Evolutionary conservation across 1,284 basidiomycete genomes (phyloP), one percentile per base, ranked within the genome.

Genomic region (Bondarzewia mesenterica): DNA sequence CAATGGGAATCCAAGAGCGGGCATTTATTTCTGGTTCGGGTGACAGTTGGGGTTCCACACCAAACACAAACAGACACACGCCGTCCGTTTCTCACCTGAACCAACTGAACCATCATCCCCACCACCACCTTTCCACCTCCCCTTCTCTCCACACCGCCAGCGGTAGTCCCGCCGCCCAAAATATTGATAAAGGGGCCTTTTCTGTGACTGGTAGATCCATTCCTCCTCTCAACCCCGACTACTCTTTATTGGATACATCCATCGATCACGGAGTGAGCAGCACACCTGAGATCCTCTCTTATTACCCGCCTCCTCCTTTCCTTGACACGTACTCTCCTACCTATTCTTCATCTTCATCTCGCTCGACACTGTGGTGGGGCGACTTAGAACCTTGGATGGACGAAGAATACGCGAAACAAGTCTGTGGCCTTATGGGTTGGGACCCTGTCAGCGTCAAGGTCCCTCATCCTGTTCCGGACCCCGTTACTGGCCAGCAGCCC

Each of bases 361-460:
- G 71, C 54, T 74, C 73, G 36, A 82, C 84, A 20, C 79, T 91
- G 51, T 86, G 80, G 74, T 88, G 89, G 82, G 79, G 81, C 57
- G 82, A 87, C 60, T 75, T 91, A 50, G 89, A 92, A 65, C 80
- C 84, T 58, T 92, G 89, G 89, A 92, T 92, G 89, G 89, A 91
- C 68, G 88, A 89, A 75, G 84, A 88, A 62, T 92, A 91, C 70
- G 85, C 80, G 41, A 84, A 85, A 63, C 85, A 88, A 62, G 85
- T 89, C 57, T 87, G 85, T 64, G 68, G 63, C 48, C 70, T 89
- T 60, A 86, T 89, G 84, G 76, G 80, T 53, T 89, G 87, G 86
- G 81, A 86, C 49, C 77, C 82, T 22, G 70, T 80, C 63, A 74
- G 63, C 58, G 77, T 87, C 67, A 85, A 81, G 62, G 80, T 87